phyloP scores from a whole-genome alignment of 345 rosid genomes.

The Salix arbutifolia region DNA sequence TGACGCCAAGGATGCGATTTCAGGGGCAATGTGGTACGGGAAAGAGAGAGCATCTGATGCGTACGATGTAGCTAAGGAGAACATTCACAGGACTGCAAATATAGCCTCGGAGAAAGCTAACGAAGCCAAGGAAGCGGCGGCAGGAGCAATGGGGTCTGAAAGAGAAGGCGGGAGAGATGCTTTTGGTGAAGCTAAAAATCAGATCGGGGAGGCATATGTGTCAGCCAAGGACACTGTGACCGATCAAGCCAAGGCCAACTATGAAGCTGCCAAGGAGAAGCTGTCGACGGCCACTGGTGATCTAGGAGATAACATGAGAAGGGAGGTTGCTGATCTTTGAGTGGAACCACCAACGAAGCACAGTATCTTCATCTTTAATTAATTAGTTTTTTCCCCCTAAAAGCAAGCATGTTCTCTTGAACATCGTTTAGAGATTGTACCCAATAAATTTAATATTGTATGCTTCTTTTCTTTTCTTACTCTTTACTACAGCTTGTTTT shows the following conservation, averaged over 20 bases:
- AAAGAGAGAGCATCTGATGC: not conserved
- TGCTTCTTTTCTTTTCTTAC: not conserved
- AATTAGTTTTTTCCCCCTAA: not conserved
- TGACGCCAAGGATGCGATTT: slow-evolving; percentile 3
- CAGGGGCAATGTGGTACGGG: slow-evolving; percentile 3
- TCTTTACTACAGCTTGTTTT: not conserved
- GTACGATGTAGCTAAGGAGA: slow-evolving; percentile 1
- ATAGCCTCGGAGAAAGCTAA: slow-evolving; percentile 2
- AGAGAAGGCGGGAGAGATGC: not conserved
- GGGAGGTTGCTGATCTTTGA: slow-evolving; percentile 19
- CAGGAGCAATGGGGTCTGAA: not conserved
- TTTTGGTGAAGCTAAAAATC: slow-evolving; percentile 22
- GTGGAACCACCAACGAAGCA: not conserved
- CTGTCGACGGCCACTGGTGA: slow-evolving; percentile 42
- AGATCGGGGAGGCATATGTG: slow-evolving; percentile 37
- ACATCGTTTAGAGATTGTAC: not conserved
- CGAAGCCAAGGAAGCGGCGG: not conserved
- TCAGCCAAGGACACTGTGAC: slow-evolving; percentile 37
- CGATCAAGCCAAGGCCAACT: slow-evolving; percentile 19
- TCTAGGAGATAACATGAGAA: slow-evolving; percentile 41
- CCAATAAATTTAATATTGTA: not conserved
- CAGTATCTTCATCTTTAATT: not conserved
- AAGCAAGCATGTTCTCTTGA: not conserved
- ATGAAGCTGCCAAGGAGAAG: slow-evolving; percentile 49
- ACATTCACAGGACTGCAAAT: not conserved